phyloP scores from a whole-genome alignment of 495 filamentous ascomycete genomes.

The Corynascus novoguineensis region DNA sequence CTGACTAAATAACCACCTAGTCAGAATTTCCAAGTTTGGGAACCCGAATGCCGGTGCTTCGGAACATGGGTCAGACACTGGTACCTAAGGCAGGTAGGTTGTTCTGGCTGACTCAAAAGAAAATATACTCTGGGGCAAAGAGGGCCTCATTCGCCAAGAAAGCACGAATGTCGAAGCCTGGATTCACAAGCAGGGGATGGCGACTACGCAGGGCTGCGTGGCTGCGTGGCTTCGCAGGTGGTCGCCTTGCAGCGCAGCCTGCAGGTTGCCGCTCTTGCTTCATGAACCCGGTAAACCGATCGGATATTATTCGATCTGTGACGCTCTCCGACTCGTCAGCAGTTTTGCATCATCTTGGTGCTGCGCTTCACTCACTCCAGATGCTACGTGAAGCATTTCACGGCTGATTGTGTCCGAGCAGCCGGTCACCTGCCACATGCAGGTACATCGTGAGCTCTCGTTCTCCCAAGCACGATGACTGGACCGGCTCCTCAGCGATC shows the following conservation, averaged over 20 bases:
- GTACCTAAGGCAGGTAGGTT: no score
- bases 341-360: slow-evolving; percentile 2
- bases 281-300: background rate
- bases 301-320: background rate
- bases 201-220: no score
- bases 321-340: slow-evolving; percentile 11
- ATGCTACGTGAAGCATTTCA: slow-evolving; percentile 3
- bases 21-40: background rate
- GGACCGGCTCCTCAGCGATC: background rate
- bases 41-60: slow-evolving; percentile 2
- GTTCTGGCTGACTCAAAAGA: no score
- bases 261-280: slow-evolving; percentile 5
- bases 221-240: no score
- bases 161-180: no score
- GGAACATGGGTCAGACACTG: no score
- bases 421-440: slow-evolving; percentile 18
- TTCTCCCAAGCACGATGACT: background rate
- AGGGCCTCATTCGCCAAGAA: no score
- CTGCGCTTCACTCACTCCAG: slow-evolving; percentile 5
- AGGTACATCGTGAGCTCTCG: slow-evolving; percentile 16
- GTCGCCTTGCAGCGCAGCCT: slow-evolving; percentile 17
- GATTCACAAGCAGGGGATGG: background rate
- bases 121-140: no score
- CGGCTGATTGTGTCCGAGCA: background rate
- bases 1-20: no score